A percentile compares a stretch with the other conserved stretches of the same genome.
Conservation (phyloP, 805 yeast genomes). For the Grigorovia jiainica region DNA sequence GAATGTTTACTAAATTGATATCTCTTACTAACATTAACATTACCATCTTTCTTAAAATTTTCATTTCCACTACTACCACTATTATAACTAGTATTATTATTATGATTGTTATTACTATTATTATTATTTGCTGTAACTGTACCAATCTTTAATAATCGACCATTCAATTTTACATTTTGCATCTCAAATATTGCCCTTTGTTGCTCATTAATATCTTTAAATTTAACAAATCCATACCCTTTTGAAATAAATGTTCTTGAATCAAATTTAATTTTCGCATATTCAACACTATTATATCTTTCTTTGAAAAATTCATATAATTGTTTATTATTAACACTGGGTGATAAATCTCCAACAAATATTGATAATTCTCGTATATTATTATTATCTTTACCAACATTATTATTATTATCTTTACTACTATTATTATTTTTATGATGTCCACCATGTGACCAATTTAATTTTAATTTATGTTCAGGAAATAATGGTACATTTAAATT, state of each 20-base stretch:
- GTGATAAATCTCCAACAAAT: constrained; percentile 78
- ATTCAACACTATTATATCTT: constrained; percentile 62
- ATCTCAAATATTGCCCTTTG: constrained; percentile 66
- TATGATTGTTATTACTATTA: no score
- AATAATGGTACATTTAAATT: constrained; percentile 59
- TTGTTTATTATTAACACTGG: constrained; percentile 58
- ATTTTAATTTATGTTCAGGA: constrained; percentile 46
- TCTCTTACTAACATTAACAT: no score
- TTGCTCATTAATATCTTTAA: constrained; percentile 54
- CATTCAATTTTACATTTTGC: constrained; percentile 68
- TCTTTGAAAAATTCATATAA: constrained; percentile 58
- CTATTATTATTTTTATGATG: neutral
- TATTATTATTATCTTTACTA: constrained; percentile 1
- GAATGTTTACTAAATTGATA: no score
- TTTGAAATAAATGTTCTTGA: constrained; percentile 58
- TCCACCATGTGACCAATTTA: constrained; percentile 58
- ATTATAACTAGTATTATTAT: no score
- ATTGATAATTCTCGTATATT: constrained; percentile 45
- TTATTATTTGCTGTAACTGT: constrained; percentile 33
- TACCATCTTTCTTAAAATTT: no score
- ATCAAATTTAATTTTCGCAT: constrained; percentile 74
- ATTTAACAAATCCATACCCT: constrained; percentile 88
- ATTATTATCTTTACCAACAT: constrained; percentile 6
- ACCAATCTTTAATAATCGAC: constrained; percentile 69
- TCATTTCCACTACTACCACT: no score